Conservation (phyloP, 345 rosid genomes). For the Syzygium jambos region DNA sequence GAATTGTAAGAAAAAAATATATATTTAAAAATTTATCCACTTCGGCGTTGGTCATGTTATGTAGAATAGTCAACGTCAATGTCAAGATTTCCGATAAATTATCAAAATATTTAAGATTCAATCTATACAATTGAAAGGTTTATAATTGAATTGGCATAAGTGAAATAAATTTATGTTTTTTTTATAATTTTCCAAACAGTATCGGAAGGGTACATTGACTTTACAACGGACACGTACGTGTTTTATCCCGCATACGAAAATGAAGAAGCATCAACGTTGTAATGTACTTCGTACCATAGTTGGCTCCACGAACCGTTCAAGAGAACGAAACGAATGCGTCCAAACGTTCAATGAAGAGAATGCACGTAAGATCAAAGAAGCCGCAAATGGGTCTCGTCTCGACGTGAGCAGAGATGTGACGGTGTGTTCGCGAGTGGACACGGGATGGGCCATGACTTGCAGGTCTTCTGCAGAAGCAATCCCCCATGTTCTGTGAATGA, state of each 20-base stretch:
- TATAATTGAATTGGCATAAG: too few relatives aligned
- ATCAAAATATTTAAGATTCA: too few relatives aligned
- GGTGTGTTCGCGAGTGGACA: background rate
- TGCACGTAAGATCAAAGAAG: background rate
- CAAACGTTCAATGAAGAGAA: background rate
- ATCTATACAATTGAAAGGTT: too few relatives aligned
- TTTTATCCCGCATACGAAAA: background rate
- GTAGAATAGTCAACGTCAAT: too few relatives aligned
- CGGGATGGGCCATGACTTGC: background rate
- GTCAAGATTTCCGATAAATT: too few relatives aligned
- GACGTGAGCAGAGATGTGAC: background rate
- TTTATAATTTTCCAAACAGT: background rate
- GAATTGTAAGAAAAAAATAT: too few relatives aligned
- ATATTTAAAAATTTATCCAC: too few relatives aligned
- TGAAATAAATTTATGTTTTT: too few relatives aligned
- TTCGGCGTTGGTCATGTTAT: too few relatives aligned
- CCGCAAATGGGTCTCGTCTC: background rate
- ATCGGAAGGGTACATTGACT: background rate
- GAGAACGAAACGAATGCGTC: background rate
- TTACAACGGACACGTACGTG: background rate
- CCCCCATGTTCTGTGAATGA: background rate
- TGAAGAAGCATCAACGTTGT: background rate
- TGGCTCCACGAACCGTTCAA: background rate
- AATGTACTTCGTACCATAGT: background rate
- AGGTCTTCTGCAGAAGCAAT: background rate